These are phyloP conservation scores for Brassica cretica DNA, from an alignment of 345 rosid genomes.

Conservation along the genomic window DNA sequence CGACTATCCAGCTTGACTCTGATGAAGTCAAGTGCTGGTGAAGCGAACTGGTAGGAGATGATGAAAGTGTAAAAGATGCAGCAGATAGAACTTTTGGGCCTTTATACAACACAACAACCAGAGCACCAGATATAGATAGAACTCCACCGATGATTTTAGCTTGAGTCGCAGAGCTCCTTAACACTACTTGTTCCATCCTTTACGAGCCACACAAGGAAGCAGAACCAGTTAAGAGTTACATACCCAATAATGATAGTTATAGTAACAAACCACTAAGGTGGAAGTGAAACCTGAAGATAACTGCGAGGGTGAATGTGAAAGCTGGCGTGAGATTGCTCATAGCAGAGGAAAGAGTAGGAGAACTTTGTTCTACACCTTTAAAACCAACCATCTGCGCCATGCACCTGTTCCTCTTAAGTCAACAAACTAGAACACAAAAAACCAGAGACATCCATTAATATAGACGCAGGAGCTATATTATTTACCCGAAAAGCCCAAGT, in stretches of 20 bases:
- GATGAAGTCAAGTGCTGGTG: conserved; percentile 14
- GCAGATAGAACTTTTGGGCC: conserved; percentile 24
- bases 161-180: conserved; percentile 32
- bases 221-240: neutral
- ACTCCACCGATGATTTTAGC: conserved; percentile 39
- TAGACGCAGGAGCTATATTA: neutral
- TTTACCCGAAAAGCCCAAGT: conserved; percentile 35
- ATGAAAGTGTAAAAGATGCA: neutral
- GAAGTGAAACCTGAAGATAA: conserved; percentile 34
- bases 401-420: conserved; percentile 25
- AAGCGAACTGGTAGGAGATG: neutral
- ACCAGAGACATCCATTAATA: neutral
- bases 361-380: conserved; percentile 35
- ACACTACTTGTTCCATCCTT: conserved; percentile 34
- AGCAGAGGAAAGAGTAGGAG: conserved; percentile 39
- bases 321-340: conserved; percentile 38
- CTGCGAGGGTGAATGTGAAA: conserved; percentile 34
- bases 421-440: neutral
- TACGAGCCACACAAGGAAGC: neutral
- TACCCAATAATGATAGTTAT: neutral
- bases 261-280: neutral
- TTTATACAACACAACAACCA: conserved; percentile 29
- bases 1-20: conserved; percentile 30
- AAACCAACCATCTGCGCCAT: conserved; percentile 4
- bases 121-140: conserved; percentile 39